Base-by-base conservation (phyloP, 2,329 filamentous ascomycete genomes). In the Fusarium floridanum region DNA sequence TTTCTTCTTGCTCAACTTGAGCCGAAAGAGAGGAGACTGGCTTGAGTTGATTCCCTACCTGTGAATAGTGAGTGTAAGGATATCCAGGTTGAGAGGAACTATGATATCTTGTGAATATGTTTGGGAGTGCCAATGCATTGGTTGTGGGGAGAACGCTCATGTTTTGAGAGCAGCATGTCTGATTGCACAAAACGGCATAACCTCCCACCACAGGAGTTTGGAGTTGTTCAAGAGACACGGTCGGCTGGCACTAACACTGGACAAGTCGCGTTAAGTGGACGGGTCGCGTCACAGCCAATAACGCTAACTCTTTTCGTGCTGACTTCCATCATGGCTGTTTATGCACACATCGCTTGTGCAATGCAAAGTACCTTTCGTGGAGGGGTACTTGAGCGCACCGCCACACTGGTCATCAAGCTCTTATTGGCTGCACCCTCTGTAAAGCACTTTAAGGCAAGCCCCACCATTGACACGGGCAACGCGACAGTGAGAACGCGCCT, bases 381-480 rank as follows among this genome's bases (percentile, higher is more conserved):
- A 39, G 43, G 61, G 56, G 55, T 62, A 72, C 62, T 67, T 67
- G 2, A 12, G 24, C 4, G 24, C 36, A 64, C 27, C 43, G n/a
- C 34, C 63, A 41, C 34, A 45, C 16, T 17, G 59, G 27, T 43
- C 14, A 8, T 16, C 2, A 17, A 24, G 22, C 61, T 27, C 37
- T 17, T 20, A 74, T 75, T 74, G 72, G 72, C 48, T 37, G 41
- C 34, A 62, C 14, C 20, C 36, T 45, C 32, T 32, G 22, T 36
- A 55, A 61, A 56, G 50, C 67, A 76, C 70, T 76, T 65, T 62
- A 74, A 27, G 16, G 32, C 22, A 27, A 32, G 66, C 59, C 67
- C 73, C 73, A 20, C 70, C 45, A 34, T 57, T 53, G 62, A 64
- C 70, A 62, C 66, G 70, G 53, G 67, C 39, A 64, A 76, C 73